These are phyloP conservation scores for Starmerella davenportii DNA, from an alignment of 805 yeast species.

Conservation along the genomic window DNA sequence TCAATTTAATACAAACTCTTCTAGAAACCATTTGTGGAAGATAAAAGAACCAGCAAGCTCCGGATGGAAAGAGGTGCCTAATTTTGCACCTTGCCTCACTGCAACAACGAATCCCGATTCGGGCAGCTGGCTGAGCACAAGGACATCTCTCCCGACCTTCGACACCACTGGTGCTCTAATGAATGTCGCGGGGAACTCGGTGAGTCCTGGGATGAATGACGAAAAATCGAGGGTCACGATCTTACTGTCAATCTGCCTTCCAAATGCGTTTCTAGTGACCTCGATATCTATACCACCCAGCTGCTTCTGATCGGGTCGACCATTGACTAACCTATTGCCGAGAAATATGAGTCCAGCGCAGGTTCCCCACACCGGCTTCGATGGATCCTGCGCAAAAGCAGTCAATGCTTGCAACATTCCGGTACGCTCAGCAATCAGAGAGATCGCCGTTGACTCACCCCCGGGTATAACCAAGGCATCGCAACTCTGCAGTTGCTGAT, in stretches of 20 bases:
- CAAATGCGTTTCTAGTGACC: constrained; percentile 60
- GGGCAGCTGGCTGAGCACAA: constrained; percentile 17
- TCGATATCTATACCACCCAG: constrained; percentile 48
- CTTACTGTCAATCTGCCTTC: constrained; percentile 58
- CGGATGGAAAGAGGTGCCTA: constrained; percentile 71
- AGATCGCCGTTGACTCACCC: constrained; percentile 33
- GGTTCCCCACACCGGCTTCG: constrained; percentile 63
- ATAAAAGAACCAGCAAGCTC: constrained; percentile 42
- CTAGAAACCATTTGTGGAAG: constrained; percentile 46
- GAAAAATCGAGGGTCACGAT: constrained; percentile 29
- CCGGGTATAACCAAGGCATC: constrained; percentile 54
- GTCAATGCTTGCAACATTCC: constrained; percentile 38
- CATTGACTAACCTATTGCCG: constrained; percentile 37
- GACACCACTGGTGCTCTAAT: constrained; percentile 60
- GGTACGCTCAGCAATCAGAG: constrained; percentile 50
- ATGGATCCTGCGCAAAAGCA: constrained; percentile 30
- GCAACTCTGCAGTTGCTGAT: constrained; percentile 32
- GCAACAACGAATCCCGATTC: constrained; percentile 39
- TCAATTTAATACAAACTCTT: constrained; percentile 13
- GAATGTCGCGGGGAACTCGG: constrained; percentile 31
- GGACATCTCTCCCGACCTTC: constrained; percentile 13
- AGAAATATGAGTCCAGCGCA: constrained; percentile 68
- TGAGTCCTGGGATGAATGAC: constrained; percentile 20
- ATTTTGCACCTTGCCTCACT: constrained; percentile 44
- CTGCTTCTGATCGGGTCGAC: constrained; percentile 31